These are phyloP conservation scores for Magnolia sinica DNA, from an alignment of 164 flowering plant genomes.

Conservation along the genomic window DNA sequence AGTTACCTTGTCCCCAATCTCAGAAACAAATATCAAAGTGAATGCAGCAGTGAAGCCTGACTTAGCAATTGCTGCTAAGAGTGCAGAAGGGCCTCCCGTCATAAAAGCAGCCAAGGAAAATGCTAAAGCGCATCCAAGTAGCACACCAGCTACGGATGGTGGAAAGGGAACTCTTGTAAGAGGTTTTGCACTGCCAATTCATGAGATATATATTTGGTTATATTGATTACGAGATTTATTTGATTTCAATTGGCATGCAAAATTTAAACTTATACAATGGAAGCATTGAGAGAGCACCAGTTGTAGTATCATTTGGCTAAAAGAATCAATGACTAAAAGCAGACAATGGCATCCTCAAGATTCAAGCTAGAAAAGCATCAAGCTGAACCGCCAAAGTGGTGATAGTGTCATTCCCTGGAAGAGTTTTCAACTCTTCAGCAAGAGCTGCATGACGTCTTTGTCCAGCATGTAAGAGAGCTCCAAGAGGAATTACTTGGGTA, in stretches of 20 bases:
- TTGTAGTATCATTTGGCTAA: not conserved
- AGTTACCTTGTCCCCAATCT: constrained; percentile 94
- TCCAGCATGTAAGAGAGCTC: too few species aligned
- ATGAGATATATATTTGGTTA: constrained; percentile 12
- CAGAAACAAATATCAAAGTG: constrained; percentile 90
- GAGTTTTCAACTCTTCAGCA: too few species aligned
- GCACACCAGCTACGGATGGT: constrained; percentile 58
- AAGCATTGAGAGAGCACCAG: not conserved
- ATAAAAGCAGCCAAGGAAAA: constrained; percentile 58
- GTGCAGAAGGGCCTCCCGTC: constrained; percentile 69
- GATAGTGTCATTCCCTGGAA: too few species aligned
- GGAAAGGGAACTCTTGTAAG: constrained; percentile 52
- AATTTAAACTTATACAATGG: not conserved
- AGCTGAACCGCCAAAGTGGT: not conserved
- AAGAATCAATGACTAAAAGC: too few species aligned
- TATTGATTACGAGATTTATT: too few species aligned
- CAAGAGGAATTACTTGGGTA: too few species aligned
- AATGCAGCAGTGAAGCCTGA: constrained; percentile 98
- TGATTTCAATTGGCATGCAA: not conserved
- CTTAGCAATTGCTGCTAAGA: constrained; percentile 79
- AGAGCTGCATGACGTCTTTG: too few species aligned
- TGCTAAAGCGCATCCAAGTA: constrained; percentile 61
- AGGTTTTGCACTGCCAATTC: constrained; percentile 52
- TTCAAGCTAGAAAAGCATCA: not conserved
- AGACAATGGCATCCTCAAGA: too few species aligned